Evolutionary conservation across 2,329 filamentous ascomycete genomes (phyloP), one percentile per base, ranked within the genome.

Genomic region (Penicillium sp.): DNA sequence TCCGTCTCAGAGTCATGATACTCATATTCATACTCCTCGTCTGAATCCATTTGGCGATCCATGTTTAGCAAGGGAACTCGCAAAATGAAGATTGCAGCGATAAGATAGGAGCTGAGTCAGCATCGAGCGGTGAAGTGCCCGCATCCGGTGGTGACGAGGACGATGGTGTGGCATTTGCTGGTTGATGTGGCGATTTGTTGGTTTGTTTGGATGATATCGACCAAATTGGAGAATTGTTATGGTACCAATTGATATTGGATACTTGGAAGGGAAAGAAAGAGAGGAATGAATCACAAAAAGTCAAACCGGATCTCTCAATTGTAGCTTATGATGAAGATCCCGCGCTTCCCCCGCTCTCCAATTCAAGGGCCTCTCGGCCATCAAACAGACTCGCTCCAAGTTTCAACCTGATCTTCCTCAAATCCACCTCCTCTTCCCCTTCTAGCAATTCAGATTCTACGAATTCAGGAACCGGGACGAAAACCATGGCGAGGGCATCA

Each of bases 1-100:
- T 75, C 75, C 16, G 69, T 73, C 35, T 74, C 70, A 6, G 64
- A 66, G 5, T 69, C 62, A 50, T 73, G 59, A 47, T 79, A 79
- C 50, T 80, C 76, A 56, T 79, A 80, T 48, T 80, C 77, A 64
- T 73, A 80, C n/a, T 78, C 71, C 6, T 59, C 65, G 6, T 59
- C 65, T 14, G 62, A 65, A n/a, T 69, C 66, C 30, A 57, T 44
- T 22, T 45, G 33, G 25, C 35, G 38, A 32, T 51, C 49, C 38
- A 48, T 45, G 11, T 25, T 37, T 7, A 29, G 30, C 12, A 22
- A 28, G 28, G 27, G 29, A 39, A n/a, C n/a, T 15, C n/a, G 23
- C 35, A 22, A n/a, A 22, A 5, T 22, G 18, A 9, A 22, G 18
- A 22, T 29, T 23, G 2, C 3, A 20, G 11, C 29, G 45, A 49